Conservation (phyloP, 75 land plant species). For the Sequoiadendron giganteum region DNA sequence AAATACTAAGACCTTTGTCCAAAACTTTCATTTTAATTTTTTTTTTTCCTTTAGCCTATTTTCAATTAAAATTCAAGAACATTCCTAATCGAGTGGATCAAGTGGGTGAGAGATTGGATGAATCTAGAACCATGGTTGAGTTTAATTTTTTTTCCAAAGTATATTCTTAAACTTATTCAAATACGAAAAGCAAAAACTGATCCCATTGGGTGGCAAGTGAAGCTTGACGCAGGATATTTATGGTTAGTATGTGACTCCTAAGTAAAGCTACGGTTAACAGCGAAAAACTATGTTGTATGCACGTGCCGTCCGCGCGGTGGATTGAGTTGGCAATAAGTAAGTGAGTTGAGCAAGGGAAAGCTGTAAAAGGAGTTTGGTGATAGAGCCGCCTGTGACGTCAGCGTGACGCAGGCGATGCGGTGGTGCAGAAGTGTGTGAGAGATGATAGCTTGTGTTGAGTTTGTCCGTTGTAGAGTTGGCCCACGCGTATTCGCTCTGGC, state of each 20-base stretch:
- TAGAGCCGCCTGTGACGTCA: not conserved
- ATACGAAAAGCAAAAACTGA: not conserved
- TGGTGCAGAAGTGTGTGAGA: not conserved
- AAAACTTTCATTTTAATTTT: no score
- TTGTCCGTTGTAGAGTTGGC: conserved; percentile 13
- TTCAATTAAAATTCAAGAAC: no score
- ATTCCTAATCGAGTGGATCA: no score
- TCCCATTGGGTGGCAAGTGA: not conserved
- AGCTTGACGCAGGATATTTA: not conserved
- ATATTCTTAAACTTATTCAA: not conserved
- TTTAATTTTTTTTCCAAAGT: not conserved
- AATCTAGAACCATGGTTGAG: no score
- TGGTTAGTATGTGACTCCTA: not conserved
- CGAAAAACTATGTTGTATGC: not conserved
- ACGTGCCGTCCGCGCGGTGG: not conserved
- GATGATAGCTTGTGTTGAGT: conserved; percentile 1
- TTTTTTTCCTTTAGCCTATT: no score
- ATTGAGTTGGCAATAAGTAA: not conserved
- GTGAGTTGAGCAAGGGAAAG: not conserved
- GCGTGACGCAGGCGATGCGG: not conserved
- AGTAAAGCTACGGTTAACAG: not conserved
- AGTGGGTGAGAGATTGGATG: no score
- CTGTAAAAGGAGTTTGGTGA: not conserved
- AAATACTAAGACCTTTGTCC: no score
- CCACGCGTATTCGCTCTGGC: conserved; percentile 15